A percentile compares a stretch with the other conserved stretches of the same genome.
Evolutionary conservation across 805 yeast species (phyloP).

Genomic region (Candida wancherniae): DNA sequence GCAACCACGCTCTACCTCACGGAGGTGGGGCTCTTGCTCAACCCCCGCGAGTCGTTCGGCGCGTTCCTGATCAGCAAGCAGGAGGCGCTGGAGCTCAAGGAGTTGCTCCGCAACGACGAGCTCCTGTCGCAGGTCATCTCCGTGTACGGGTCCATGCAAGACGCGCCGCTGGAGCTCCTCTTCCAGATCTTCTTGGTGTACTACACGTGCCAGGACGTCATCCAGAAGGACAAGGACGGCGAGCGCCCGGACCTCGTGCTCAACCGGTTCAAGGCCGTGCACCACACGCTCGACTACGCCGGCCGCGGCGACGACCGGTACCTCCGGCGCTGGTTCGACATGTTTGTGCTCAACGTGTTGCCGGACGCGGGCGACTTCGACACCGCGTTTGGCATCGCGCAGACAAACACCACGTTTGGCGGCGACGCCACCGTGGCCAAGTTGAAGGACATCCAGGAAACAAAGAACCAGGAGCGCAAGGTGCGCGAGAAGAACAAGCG

Average conservation of each 20-base stretch:
- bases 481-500: slow-evolving; percentile 8
- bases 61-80: slow-evolving; percentile 7
- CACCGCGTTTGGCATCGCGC: slow-evolving; percentile 25
- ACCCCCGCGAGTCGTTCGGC: slow-evolving; percentile 4
- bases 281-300: slow-evolving; percentile 8
- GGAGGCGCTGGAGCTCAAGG: slow-evolving; percentile 10
- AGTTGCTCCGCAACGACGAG: slow-evolving; percentile 15
- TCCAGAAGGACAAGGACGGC: no score
- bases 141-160: slow-evolving; percentile 18
- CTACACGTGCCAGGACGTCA: slow-evolving; percentile 22
- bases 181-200: slow-evolving; percentile 29
- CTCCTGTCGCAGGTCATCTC: slow-evolving; percentile 16
- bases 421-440: slow-evolving; percentile 9
- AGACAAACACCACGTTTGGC: slow-evolving; percentile 17
- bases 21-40: slow-evolving; percentile 26
- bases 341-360: slow-evolving; percentile 33
- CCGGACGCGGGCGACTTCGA: slow-evolving; percentile 26
- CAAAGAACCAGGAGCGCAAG: slow-evolving; percentile 4
- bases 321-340: slow-evolving; percentile 24
- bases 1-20: slow-evolving; percentile 33
- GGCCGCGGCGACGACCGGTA: slow-evolving; percentile 12
- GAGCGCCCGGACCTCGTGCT: slow-evolving; percentile 9
- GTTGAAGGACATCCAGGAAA: slow-evolving; percentile 13
- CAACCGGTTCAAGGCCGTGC: slow-evolving; percentile 12
- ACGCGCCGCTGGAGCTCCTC: slow-evolving; percentile 30